Percentiles rank a stretch among this genome's conserved stretches.
phyloP scores from a whole-genome alignment of 2,329 filamentous ascomycete genomes.

The Colletotrichum spinosum region DNA sequence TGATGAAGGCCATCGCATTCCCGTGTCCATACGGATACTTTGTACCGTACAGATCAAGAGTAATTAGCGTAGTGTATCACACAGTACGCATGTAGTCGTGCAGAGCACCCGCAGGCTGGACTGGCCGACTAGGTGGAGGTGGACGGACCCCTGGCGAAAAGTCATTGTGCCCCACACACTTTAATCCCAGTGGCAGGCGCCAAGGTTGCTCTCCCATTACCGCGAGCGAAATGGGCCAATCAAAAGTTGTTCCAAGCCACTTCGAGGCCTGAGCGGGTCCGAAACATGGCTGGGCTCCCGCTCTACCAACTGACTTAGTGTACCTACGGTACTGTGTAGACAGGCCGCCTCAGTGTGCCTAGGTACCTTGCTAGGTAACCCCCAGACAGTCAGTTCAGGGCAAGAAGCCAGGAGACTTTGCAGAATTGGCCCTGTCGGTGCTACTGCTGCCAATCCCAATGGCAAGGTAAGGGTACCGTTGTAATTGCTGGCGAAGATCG shows the following conservation, averaged over 20 bases:
- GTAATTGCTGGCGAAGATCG: not conserved
- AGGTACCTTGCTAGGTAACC: no score
- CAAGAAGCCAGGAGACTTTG: no score
- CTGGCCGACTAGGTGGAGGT: not conserved
- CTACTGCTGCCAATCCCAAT: not conserved
- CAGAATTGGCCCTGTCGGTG: no score
- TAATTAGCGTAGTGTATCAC: no score
- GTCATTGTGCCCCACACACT: conserved; percentile 22
- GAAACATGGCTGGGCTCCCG: conserved; percentile 21
- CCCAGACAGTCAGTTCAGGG: no score
- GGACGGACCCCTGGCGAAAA: conserved; percentile 7
- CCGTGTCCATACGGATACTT: no score
- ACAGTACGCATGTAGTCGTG: no score
- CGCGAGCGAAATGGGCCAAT: conserved; percentile 21
- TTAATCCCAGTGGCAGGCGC: conserved; percentile 26
- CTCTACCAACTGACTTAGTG: not conserved
- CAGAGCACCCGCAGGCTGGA: no score
- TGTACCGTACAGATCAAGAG: no score
- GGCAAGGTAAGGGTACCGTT: conserved; percentile 2
- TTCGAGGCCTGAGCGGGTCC: conserved; percentile 26
- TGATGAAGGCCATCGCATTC: no score
- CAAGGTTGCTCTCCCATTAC: conserved; percentile 15
- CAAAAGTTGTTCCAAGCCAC: conserved; percentile 27
- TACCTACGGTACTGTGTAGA: no score
- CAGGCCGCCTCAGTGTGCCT: no score